Evolutionary conservation across 305 asterid species (phyloP), one percentile per base, ranked within the genome.

Genomic region (Fraxinus sp.): DNA sequence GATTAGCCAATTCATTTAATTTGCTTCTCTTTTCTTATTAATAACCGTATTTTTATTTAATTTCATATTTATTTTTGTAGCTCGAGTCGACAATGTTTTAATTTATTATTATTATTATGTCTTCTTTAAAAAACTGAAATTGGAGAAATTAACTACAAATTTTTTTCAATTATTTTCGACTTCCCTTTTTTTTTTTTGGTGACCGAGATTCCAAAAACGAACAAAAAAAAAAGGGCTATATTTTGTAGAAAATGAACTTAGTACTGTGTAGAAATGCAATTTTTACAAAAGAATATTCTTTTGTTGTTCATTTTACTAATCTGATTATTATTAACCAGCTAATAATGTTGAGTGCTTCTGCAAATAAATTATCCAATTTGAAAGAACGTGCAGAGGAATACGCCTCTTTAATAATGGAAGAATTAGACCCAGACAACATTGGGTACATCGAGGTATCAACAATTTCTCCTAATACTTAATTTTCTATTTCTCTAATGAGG

Each of bases 381-480:
- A 93, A 92, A 88, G 97, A 93, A 91, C 97, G 94, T 87, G 98
- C 97, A 16, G 90, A 87, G 83, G 98, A 95, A 78, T 95, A 95
- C 77, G 97, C 98, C 28, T 89, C 85, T 86, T 87, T 95, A 78
- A 92, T 95, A 80, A 95, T 95, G 98, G 98, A 95, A 87, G 98
- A 95, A 89, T 88, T 95, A 72, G 98, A 95, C 87, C 97, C 95
- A 22, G 97, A 95, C 77, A 81, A 87, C 70, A 91, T 93, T 37
- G 97, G 97, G 22, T 95, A 92, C 87, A 95, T 95, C 83, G 98
- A 95, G 98, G 98, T 93, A 90, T 24, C 32, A 62, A 88, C 70
- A 75, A 10, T 14, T 81, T 55, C 73, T 26, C 9, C n/a, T 39
- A 18, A 7, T 37, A 7, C 26, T n/a, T 49, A 30, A 20, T 55